Percentiles rank a stretch among this genome's conserved stretches.
Conservation (phyloP, 148 eudicot genomes). For the Dysphania ambrosioides region DNA sequence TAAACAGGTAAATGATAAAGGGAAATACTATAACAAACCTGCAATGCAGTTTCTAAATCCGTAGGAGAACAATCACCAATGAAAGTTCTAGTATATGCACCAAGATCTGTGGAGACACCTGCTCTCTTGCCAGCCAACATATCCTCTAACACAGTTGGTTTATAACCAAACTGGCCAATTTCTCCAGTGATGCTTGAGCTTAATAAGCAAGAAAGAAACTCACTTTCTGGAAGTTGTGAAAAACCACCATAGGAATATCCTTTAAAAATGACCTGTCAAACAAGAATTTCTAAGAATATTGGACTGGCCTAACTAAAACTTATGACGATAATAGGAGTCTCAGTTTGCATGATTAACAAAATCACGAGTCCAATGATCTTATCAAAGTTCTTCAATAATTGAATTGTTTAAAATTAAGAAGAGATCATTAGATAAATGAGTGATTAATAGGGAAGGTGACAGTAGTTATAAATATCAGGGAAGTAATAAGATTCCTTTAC, state of each 20-base stretch:
- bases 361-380: background rate
- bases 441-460: background rate
- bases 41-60: slow-evolving; percentile 88
- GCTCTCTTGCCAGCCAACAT: slow-evolving; percentile 93
- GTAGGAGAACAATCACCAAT: slow-evolving; percentile 87
- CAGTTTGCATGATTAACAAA: background rate
- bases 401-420: background rate
- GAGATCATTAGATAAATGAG: background rate
- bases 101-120: slow-evolving; percentile 63
- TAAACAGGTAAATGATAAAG: background rate
- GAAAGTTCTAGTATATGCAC: slow-evolving; percentile 75
- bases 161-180: slow-evolving; percentile 81
- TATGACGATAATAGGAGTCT: background rate
- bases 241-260: slow-evolving; percentile 86
- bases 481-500: background rate
- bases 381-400: background rate
- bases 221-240: slow-evolving; percentile 74
- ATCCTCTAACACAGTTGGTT: slow-evolving; percentile 66
- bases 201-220: slow-evolving; percentile 62
- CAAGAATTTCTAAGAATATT: slow-evolving; percentile 14
- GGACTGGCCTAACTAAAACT: background rate
- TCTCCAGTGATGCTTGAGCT: slow-evolving; percentile 78
- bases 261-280: slow-evolving; percentile 67
- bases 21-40: slow-evolving; percentile 40
- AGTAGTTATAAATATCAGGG: background rate